Evolutionary conservation across 257 asterid genomes (phyloP), one percentile per base, ranked within the genome.

Genomic region (Solanum clarkiae): DNA sequence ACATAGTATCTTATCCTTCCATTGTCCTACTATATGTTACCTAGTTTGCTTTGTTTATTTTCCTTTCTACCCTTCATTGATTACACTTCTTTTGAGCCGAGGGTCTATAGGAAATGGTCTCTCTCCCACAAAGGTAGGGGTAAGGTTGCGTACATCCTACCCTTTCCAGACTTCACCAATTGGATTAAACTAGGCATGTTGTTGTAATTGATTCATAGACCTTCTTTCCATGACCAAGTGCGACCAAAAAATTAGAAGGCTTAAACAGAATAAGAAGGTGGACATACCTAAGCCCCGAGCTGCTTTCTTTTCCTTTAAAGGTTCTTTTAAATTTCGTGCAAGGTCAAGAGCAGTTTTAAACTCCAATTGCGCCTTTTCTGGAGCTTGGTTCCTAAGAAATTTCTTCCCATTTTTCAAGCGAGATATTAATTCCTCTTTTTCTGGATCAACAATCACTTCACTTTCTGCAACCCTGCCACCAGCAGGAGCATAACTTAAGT

Each of bases 281-380:
- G 82, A 83, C 79, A 42, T 92, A 97, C 99, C 99, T 92, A 97
- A 90, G 47, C 99, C 99, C 88, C 99, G 90, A 57, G 99, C 97
- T 85, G 99, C 99, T 90, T 97, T 97, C 93, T 94, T 97, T 90
- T 95, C 98, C 94, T 93, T 97, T 22, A 91, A 92, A 51, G 97
- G 94, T 84, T 95, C 98, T 85, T 91, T 88, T 24, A 97, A 90
- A 85, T 89, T 90, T 90, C 91, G 95, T 10, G 99, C 98, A 86
- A 95, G 93, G 85, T 93, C 97, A 65, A 97, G 94, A 10, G 99
- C 99, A 26, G 88, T 24, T 92, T 93, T 94, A 92, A 97, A 97
- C 91, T 95, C 99, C 26, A 85, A 81, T 85, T 88, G 93, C 7
- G 99, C 99, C 90, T 84, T 91, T 83, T 93, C 98, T 0, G 94